A percentile compares a stretch with the other conserved stretches of the same genome.
Evolutionary conservation across 257 asterid species (phyloP).

Genomic region (Gentiana dahurica): DNA sequence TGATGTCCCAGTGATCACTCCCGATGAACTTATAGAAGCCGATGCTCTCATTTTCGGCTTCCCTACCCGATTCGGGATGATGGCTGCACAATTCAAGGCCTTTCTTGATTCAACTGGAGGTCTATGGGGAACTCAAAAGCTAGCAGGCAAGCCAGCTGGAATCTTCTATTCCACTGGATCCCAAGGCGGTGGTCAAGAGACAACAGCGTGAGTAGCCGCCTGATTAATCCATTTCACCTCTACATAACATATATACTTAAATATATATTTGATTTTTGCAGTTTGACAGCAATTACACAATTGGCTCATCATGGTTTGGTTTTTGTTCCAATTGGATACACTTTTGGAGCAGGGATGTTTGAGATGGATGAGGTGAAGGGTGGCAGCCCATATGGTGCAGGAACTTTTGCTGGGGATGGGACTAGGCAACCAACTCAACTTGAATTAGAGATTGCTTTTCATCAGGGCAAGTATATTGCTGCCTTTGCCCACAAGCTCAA

Average conservation of each 20-base stretch:
- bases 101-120: conserved; percentile 46
- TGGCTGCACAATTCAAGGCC: conserved; percentile 45
- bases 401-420: conserved; percentile 34
- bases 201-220: conserved; percentile 28
- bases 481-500: conserved; percentile 24
- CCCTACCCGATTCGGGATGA: conserved; percentile 47
- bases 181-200: conserved; percentile 55
- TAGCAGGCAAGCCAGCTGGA: conserved; percentile 52
- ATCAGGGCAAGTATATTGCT: conserved; percentile 28
- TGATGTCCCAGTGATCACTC: conserved; percentile 29
- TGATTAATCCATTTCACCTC: neutral
- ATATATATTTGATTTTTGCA: conserved; percentile 9
- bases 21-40: conserved; percentile 33
- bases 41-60: conserved; percentile 41
- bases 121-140: conserved; percentile 35
- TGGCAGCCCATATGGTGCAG: conserved; percentile 33
- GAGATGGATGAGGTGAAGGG: conserved; percentile 37
- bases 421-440: conserved; percentile 18
- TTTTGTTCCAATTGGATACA: conserved; percentile 55
- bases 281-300: conserved; percentile 57
- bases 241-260: neutral
- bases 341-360: conserved; percentile 56
- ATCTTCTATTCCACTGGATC: conserved; percentile 44
- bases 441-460: conserved; percentile 18
- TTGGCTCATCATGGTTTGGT: conserved; percentile 61